Percentiles rank a stretch among this genome's conserved stretches.
Conservation (phyloP, 2,329 filamentous ascomycete species). For the Trichophaea hybrida region DNA sequence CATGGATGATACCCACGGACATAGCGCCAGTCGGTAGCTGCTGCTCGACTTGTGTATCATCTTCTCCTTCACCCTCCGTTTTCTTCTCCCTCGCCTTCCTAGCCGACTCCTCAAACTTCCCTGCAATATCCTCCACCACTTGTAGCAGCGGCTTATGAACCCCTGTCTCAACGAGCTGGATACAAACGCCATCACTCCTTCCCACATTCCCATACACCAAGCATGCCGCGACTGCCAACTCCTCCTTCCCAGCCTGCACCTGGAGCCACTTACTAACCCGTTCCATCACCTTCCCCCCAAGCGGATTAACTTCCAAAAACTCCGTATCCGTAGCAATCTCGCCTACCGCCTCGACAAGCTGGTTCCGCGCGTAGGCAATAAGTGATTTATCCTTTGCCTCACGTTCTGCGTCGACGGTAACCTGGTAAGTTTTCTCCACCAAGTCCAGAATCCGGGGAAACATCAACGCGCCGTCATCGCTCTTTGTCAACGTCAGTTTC, state of each 20-base stretch:
- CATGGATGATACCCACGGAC: conserved; percentile 33
- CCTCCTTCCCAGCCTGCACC: conserved; percentile 29
- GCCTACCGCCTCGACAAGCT: conserved; percentile 19
- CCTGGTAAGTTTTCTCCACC: conserved; percentile 15
- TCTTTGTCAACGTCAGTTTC: conserved; percentile 6
- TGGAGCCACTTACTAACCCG: conserved; percentile 33
- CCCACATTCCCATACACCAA: conserved; percentile 37
- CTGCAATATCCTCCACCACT: conserved; percentile 28
- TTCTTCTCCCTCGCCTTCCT: conserved; percentile 1
- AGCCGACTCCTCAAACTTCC: conserved; percentile 12
- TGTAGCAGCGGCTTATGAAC: conserved; percentile 32
- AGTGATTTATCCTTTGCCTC: conserved; percentile 19
- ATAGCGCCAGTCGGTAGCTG: conserved; percentile 27
- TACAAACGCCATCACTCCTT: conserved; percentile 34
- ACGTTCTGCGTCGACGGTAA: conserved; percentile 5
- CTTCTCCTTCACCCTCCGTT: not conserved
- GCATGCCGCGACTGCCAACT: conserved; percentile 36
- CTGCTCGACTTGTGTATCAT: conserved; percentile 13
- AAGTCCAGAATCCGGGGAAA: conserved; percentile 14
- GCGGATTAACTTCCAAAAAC: conserved; percentile 30
- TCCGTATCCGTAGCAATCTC: conserved; percentile 20
- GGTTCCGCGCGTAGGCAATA: conserved; percentile 16
- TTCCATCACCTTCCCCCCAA: conserved; percentile 31
- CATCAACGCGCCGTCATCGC: conserved; percentile 2
- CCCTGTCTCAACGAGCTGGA: conserved; percentile 28